Evolutionary conservation across 805 yeast genomes (phyloP), one percentile per base, ranked within the genome.

Genomic region (Teunomyces aglyptinius): DNA sequence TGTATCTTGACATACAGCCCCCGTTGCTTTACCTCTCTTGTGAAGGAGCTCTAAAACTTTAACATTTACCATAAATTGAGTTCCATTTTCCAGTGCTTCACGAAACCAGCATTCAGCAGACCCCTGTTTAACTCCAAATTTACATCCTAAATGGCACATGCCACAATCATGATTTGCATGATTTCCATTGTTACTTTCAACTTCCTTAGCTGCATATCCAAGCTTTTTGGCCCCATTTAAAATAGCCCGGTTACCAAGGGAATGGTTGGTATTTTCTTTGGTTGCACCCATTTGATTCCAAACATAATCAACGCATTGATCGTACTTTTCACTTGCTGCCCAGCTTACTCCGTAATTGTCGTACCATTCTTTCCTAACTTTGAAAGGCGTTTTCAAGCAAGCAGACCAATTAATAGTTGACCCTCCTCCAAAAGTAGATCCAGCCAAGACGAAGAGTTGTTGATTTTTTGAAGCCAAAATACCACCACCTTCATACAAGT

Each of bases 331-430:
- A 8, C 58, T 55, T 3, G 73, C 76, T n/a, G 68, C 79, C 67
- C 75, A 76, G 7, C 75, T 76, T 8, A 72, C 65, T 0, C 78
- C 78, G 43, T 60, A 63, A 20, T 71, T 63, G 39, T 67, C 70
- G 32, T 70, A 75, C 81, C 81, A 80, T 53, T 78, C 81, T 27
- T 68, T 61, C 41, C 84, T 70, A 3, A 79, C 78, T 44, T 67
- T 66, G 58, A 71, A 75, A 1, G 80, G 79, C 0, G 83, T 75
- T 33, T 65, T 68, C 45, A 80, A 54, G 47, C 76, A 67, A 13
- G 83, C 82, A 10, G 77, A 71, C 84, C 84, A 80, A 61, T 80
- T 80, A 36, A 80, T 74, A 11, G 83, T 77, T 5, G 80, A 66
- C 5, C 83, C 83, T 11, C 83, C 84, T 5, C 84, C 84, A 45